phyloP scores from a whole-genome alignment of 495 filamentous ascomycete species.

The Penicillium atrosanguineum region DNA sequence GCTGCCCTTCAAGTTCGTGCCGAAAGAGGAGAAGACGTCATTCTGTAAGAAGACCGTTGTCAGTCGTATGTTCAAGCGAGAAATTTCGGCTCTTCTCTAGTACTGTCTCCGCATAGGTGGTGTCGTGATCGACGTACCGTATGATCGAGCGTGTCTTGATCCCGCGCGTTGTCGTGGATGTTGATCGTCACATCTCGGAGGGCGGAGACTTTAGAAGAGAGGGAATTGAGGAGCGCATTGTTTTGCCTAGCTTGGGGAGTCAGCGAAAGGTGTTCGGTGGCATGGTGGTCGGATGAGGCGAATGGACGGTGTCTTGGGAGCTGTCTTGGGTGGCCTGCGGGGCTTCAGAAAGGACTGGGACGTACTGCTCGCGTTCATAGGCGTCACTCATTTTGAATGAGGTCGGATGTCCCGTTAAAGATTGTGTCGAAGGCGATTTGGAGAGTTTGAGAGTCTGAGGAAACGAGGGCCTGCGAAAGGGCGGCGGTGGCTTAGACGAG shows the following conservation, averaged over 20 bases:
- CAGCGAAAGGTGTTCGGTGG: conserved; percentile 1
- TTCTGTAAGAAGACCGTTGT: conserved; percentile 33
- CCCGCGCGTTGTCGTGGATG: conserved; percentile 91
- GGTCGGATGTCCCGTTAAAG: background rate
- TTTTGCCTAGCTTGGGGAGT: conserved; percentile 63
- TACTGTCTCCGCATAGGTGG: background rate
- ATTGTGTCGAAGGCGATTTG: background rate
- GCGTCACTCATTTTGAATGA: conserved; percentile 76
- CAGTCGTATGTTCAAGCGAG: background rate
- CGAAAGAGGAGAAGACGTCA: conserved; percentile 61
- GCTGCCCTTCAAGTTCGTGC: conserved; percentile 71
- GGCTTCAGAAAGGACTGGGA: background rate
- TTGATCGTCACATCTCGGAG: conserved; percentile 96
- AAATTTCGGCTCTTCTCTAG: background rate
- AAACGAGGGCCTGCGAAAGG: background rate
- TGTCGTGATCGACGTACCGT: conserved; percentile 54
- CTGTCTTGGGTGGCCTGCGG: background rate
- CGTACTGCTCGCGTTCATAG: conserved; percentile 85
- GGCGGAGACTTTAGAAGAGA: conserved; percentile 84
- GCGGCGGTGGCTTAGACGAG: conserved; percentile 13
- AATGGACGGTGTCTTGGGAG: background rate
- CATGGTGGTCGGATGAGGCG: conserved; percentile 2
- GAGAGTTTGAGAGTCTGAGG: background rate
- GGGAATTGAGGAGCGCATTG: conserved; percentile 89
- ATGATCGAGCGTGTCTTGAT: conserved; percentile 81